These are phyloP conservation scores for Fonsecaea multimorphosa DNA, from an alignment of 2,329 filamentous ascomycete genomes.

Conservation along the genomic window DNA sequence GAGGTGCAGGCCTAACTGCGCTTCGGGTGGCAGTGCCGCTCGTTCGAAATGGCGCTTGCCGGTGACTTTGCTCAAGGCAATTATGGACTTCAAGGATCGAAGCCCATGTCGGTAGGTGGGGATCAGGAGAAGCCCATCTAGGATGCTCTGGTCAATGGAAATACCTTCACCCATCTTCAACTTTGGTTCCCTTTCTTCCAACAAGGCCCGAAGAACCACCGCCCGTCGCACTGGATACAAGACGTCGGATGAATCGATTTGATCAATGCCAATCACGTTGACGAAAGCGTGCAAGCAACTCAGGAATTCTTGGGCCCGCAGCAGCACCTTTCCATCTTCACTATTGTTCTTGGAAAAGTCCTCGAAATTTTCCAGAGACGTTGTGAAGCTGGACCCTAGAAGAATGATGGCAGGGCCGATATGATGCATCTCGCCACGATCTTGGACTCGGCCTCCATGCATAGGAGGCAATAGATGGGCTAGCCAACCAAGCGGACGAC, in stretches of 20 bases:
- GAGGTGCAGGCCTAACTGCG: constrained; percentile 1
- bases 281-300: neutral
- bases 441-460: neutral
- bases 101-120: constrained; percentile 1
- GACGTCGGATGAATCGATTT: neutral
- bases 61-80: constrained; percentile 1
- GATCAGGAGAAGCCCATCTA: neutral
- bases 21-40: neutral
- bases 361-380: neutral
- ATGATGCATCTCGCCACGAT: neutral
- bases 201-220: neutral
- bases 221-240: neutral
- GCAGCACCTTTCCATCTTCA: neutral
- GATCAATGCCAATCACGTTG: neutral
- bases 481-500: neutral
- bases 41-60: constrained; percentile 1
- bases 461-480: neutral
- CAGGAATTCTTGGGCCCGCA: neutral
- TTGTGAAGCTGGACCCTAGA: neutral
- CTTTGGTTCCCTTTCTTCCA: neutral
- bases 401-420: neutral
- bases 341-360: neutral
- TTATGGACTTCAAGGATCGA: constrained; percentile 8
- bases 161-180: neutral
- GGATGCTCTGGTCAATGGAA: neutral